Evolutionary conservation across 2,329 filamentous ascomycete species (phyloP).

Genomic region (Teratosphaeria viscida): DNA sequence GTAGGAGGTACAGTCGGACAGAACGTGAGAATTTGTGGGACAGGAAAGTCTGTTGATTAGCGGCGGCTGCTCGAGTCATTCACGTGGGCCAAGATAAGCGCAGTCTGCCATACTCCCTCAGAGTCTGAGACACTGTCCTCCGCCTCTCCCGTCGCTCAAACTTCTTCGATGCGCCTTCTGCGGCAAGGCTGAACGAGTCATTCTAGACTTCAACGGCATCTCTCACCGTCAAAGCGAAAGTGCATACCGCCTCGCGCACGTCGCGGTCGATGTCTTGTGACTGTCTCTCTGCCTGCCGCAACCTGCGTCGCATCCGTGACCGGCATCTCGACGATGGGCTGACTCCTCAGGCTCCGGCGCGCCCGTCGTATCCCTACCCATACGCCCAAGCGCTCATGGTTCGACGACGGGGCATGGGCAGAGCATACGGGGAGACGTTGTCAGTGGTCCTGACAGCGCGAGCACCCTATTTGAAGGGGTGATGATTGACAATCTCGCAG

Average conservation of each 20-base stretch:
- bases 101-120: not conserved
- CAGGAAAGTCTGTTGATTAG: not conserved
- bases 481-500: not conserved
- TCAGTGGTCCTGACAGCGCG: not conserved
- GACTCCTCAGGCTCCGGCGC: not conserved
- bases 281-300: not conserved
- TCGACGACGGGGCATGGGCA: not conserved
- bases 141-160: not conserved
- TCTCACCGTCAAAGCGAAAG: not conserved
- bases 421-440: not conserved
- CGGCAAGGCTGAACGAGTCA: not conserved
- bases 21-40: not conserved
- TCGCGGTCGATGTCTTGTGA: not conserved
- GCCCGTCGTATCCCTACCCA: slow-evolving; percentile 3
- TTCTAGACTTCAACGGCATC: not conserved
- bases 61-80: not conserved
- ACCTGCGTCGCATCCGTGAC: not conserved
- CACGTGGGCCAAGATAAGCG: not conserved
- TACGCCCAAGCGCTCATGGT: not conserved
- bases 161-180: not conserved
- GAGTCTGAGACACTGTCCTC: not conserved
- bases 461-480: not conserved
- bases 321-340: not conserved
- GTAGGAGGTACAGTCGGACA: not conserved
- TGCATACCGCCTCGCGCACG: not conserved